Evolutionary conservation across 441 rosid genomes (phyloP), one percentile per base, ranked within the genome.

Genomic region (Flueggea neowawraea): DNA sequence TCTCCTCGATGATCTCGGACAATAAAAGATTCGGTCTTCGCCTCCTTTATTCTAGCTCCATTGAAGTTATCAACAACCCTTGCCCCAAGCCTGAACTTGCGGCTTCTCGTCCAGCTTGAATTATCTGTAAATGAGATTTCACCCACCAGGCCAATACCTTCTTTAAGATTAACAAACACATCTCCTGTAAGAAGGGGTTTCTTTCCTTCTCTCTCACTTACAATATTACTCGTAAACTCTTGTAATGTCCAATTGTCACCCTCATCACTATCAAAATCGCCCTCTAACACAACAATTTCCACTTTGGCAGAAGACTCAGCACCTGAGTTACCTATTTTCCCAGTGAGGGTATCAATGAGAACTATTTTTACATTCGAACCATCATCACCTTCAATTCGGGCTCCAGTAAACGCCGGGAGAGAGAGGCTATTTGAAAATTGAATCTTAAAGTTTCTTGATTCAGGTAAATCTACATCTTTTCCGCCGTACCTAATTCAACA

Each of bases 1-100:
- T 95, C 99, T 60, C 99, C 99, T 50, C 99, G 96, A 67, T 95
- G 99, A 83, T 95, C 99, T 77, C 95, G 84, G 69, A 95, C 99
- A 45, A 84, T 73, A 71, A 91, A 91, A 16, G 99, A 80, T 51
- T 86, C 91, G 0, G 98, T 89, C 78, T 82, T 79, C 16, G 96
- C 95, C 76, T 89, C 98, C 68, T 66, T 79, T 43, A 89, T 63
- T 60, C 80, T 73, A 49, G 71, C 76, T 75, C 84, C 88, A 41
- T 84, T 91, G 58, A 70, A 85, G 39, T 65, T 77, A 66, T 89
- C 97, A 54, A 86, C 83, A 64, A 81, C 80, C 73, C 91, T 80
- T 52, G 87, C 95, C 58, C 96, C 99, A 67, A 95, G 82, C 74
- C 91, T 86, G 82, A 95, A 95, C 70, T 83, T 89, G 57, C 99